These are phyloP conservation scores for Forsythia viridissima DNA, from an alignment of 257 asterid species.

Conservation along the genomic window DNA sequence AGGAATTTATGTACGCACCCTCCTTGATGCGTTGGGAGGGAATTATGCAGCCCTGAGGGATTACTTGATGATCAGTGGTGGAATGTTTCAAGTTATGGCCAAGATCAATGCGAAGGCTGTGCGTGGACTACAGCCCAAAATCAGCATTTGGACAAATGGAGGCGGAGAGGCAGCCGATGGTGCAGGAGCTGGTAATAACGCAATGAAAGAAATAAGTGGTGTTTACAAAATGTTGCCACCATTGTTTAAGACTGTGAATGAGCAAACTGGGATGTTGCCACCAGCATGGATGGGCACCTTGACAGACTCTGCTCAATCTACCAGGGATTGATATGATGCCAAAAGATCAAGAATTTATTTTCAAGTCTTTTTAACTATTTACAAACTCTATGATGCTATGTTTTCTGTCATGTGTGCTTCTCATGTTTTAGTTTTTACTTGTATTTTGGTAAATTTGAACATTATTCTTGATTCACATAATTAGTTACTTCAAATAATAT, in stretches of 20 bases:
- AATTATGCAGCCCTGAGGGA: constrained; percentile 54
- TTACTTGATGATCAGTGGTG: constrained; percentile 61
- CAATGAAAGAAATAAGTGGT: constrained; percentile 57
- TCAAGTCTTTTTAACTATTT: not conserved
- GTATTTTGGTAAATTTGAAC: not conserved
- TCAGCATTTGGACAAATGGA: constrained; percentile 64
- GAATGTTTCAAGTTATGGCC: constrained; percentile 57
- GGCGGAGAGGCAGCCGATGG: constrained; percentile 5
- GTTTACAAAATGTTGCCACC: constrained; percentile 70
- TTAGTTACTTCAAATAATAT: not conserved
- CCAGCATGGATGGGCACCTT: constrained; percentile 66
- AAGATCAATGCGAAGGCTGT: constrained; percentile 57
- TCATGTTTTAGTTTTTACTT: not conserved
- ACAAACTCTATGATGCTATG: not conserved
- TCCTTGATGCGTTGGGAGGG: constrained; percentile 57
- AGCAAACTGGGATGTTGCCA: constrained; percentile 73
- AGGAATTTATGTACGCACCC: constrained; percentile 45
- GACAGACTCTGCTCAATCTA: constrained; percentile 10
- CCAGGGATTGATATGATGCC: not conserved
- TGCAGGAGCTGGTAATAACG: constrained; percentile 19
- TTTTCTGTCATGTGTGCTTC: not conserved
- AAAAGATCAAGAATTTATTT: not conserved
- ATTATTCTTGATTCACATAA: not conserved
- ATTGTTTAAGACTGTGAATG: constrained; percentile 57
- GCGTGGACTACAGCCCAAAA: constrained; percentile 61